Conservation (phyloP, 164 flowering plant genomes). For the Tetrastigma voinierianum region DNA sequence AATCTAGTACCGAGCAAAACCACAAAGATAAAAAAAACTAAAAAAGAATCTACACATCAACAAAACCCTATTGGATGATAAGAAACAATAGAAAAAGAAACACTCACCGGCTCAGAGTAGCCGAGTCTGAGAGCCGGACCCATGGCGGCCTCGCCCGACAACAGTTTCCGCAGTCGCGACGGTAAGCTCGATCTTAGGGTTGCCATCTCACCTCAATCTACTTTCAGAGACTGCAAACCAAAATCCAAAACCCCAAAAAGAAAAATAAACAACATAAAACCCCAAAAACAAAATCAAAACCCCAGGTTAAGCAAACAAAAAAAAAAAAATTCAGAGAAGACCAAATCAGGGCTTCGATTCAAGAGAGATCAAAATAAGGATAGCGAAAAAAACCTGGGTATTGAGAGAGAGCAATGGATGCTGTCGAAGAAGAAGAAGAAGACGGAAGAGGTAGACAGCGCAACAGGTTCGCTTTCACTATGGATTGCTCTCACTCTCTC, state of each 20-base stretch:
- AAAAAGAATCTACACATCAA: not conserved
- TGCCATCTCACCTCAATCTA: conserved; percentile 55
- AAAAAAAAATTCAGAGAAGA: too few species aligned
- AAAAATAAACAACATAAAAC: too few species aligned
- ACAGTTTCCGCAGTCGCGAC: conserved; percentile 72
- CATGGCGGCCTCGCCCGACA: conserved; percentile 67
- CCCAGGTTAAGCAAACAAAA: too few species aligned
- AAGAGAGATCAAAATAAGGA: too few species aligned
- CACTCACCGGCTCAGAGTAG: conserved; percentile 82
- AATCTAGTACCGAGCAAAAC: too few species aligned
- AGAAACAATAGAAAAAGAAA: not conserved
- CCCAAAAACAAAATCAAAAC: too few species aligned
- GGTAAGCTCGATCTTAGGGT: conserved; percentile 81
- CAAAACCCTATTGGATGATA: not conserved
- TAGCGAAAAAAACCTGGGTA: conserved; percentile 6
- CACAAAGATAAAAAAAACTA: not conserved
- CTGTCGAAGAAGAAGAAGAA: conserved; percentile 14
- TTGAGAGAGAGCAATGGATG: conserved; percentile 17
- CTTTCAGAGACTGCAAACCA: too few species aligned
- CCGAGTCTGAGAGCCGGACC: too few species aligned
- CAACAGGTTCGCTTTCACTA: too few species aligned
- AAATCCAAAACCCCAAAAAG: too few species aligned
- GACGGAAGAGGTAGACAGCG: conserved; percentile 4
- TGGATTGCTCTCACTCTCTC: too few species aligned
- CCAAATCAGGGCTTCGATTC: too few species aligned